Evolutionary conservation across 2,329 filamentous ascomycete species (phyloP), one percentile per base, ranked within the genome.

Genomic region (Karstenula rhodostoma): DNA sequence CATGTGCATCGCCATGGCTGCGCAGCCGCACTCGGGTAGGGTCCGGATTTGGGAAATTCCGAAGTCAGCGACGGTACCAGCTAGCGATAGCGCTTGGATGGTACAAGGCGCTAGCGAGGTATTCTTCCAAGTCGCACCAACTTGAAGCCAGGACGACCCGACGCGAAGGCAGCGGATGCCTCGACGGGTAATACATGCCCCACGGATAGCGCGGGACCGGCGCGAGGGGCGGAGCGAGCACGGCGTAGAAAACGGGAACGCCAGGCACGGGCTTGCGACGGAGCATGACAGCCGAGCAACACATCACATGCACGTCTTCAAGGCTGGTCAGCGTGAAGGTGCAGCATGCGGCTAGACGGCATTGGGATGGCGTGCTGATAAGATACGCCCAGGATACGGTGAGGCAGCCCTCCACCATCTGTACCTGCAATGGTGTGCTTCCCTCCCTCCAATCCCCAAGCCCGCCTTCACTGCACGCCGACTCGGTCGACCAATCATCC

Each of bases 361-460:
- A 13, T 4, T 37, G 44, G 54, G 8, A n/a, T 56, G 35, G 46
- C 33, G 42, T 35, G 54, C 44, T 40, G 44, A 56, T 49, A 49
- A 42, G 33, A 52, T 22, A 25, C 10, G 32, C 19, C 15, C 17
- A 9, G 37, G 44, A 48, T 32, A 48, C 52, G 44, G 37, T 40
- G 42, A 22, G 40, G 37, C 27, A n/a, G 17, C 23, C 23, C 23
- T 17, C 27, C 29, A 4, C 15, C n/a, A 37, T n/a, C 29, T 22
- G 13, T 27, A 7, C 37, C 37, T 40, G 15, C 27, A 22, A 56
- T 46, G 40, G 40, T 55, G 43, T 56, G 42, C 52, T 47, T 32
- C 13, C 19, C 32, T 10, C 27, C 32, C 37, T n/a, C 49, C 49
- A 52, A 52, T 52, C 49, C 49, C 22, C 49, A 40, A 25, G 9